Base-by-base conservation (phyloP, 148 eudicot genomes). In the Rhododendron molle region DNA sequence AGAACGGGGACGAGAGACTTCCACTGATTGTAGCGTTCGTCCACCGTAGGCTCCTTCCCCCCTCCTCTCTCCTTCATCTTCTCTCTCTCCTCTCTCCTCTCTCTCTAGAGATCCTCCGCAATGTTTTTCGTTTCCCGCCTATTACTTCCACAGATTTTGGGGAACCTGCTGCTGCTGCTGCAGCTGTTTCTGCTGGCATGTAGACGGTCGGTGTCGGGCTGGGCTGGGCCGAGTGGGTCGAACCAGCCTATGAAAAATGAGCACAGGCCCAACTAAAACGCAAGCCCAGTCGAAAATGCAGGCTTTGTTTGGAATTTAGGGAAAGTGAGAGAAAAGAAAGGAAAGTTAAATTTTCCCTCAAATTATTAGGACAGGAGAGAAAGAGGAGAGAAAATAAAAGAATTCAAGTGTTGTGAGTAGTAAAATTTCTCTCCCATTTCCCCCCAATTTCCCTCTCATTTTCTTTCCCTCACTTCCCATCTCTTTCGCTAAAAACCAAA, bases 1-100 rank as follows among this genome's bases (percentile, higher is more conserved):
- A 96, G 94, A 50, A 94, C 92, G 9, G 97, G 95, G 67, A 94
- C 92, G 30, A 91, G 84, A 12, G 85, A 83, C 89, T 92, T 91
- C 92, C 93, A 93, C 80, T 89, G 85, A 3, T 83, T 67, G 87
- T 94, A 94, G 71, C 84, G 90, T 50, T 92, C 94, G 80, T 91
- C 93, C 5, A 72, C 79, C 21, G 88, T 69, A 4, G 84, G 85
- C 80, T 93, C 88, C 54, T 89, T 88, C 26, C 83, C 65, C 58
- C 84, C 69, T 84, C 67, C 69, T 82, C 58, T 84, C 88, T 95
- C 94, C 85, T 91, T 93, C 95, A 91, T 93, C 87, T 86, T 87
- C 58, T 83, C 85, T 81, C 72, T 43, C 16, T 83, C 52, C 52
- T 11, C 56, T 52, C 18, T 62, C 28, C 16, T 84, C 78, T 78